phyloP scores from a whole-genome alignment of 2,329 filamentous ascomycete genomes.

The Fusarium sp. region DNA sequence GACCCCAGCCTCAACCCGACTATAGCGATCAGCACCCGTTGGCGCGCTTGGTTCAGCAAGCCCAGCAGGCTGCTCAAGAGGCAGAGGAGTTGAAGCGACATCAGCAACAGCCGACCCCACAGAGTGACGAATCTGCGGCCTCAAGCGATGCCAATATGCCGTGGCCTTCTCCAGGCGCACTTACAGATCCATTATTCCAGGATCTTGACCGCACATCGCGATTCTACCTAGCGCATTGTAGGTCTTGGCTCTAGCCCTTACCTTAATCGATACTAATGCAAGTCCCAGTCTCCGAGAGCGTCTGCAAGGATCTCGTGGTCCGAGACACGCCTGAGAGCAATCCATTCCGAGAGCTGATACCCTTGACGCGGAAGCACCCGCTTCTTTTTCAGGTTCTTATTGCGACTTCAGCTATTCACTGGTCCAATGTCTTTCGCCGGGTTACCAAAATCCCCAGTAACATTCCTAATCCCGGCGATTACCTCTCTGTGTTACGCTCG shows the following conservation, averaged over 20 bases:
- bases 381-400: slow-evolving; percentile 61
- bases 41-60: slow-evolving; percentile 27
- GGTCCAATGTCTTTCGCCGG: slow-evolving; percentile 57
- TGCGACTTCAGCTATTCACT: slow-evolving; percentile 62
- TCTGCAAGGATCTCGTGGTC: slow-evolving; percentile 66
- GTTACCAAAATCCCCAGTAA: slow-evolving; percentile 47
- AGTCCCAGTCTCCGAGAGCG: slow-evolving; percentile 55
- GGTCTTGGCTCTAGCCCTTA: slow-evolving; percentile 20
- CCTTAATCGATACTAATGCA: slow-evolving; percentile 41
- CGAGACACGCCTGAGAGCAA: slow-evolving; percentile 59
- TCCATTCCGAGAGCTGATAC: slow-evolving; percentile 61
- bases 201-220: slow-evolving; percentile 60
- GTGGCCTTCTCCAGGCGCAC: slow-evolving; percentile 44
- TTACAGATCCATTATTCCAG: slow-evolving; percentile 67
- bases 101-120: slow-evolving; percentile 3
- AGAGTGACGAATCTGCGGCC: slow-evolving; percentile 1
- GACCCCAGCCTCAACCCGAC: slow-evolving; percentile 34
- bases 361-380: slow-evolving; percentile 58
- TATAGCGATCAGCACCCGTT: slow-evolving; percentile 39
- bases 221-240: slow-evolving; percentile 64
- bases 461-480: slow-evolving; percentile 51
- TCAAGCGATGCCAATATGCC: slow-evolving; percentile 23
- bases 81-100: slow-evolving; percentile 29
- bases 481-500: slow-evolving; percentile 52
- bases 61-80: slow-evolving; percentile 31